Evolutionary conservation across 768 basidiomycete genomes (phyloP), one percentile per base, ranked within the genome.

Genomic region (Boletus pseudo-olivaceus): DNA sequence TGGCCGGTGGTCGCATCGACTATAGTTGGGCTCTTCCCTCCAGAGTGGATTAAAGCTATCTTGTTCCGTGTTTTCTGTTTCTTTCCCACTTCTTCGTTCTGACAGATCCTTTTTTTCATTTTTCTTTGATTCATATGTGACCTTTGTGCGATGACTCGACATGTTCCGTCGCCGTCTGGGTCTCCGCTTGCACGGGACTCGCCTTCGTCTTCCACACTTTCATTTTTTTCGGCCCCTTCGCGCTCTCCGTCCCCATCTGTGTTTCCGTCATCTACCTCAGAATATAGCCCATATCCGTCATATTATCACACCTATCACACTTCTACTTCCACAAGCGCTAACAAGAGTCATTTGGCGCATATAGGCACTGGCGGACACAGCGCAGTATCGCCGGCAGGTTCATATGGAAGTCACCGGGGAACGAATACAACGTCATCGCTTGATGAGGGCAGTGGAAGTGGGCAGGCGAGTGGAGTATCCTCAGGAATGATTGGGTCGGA

Each of bases 371-470:
- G 50, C 40, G 51, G 48, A 30, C 40, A 60, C 19, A 56, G 55
- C 15, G 58, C 64, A 0, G 54, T 34, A 11, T 69, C 68, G 0
- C 68, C 68, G 0, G 54, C 59, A 4, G 60, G 56, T 29, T 72
- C 70, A 0, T 66, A 54, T 33, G 62, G 54, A 10, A 66, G 62
- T 33, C 53, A 65, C 48, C 61, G 42, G 11, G 55, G 60, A 11
- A 58, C 67, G 14, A 59, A 57, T 4, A 55, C 62, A 5, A 51
- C 53, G 5, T 62, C 65, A 1, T 69, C 67, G 4, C 47, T 60
- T 6, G 64, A 67, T 1, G 63, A 59, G 1, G 39, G 51, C 1
- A 55, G 45, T 12, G 54, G 47, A 14, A 56, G 54, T 26, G 61
- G 63, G 9, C 26, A 12, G 4, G 55, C 40, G 5, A 57, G 61